Conservation (phyloP, 345 rosid genomes). For the Euphorbia peplus region DNA sequence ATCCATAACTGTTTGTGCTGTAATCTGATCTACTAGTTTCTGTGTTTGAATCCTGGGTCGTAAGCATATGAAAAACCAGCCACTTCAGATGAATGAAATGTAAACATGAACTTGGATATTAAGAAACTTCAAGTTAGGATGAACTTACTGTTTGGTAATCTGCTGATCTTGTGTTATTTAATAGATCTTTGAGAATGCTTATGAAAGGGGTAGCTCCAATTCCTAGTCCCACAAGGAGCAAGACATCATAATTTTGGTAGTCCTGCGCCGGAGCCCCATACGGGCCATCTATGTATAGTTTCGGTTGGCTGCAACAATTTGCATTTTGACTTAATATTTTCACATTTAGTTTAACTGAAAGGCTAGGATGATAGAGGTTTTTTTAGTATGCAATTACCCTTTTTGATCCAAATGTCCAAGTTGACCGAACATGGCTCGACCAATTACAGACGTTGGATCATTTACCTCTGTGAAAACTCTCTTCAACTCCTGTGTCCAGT, state of each 20-base stretch:
- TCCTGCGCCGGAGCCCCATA: slow-evolving; percentile 98
- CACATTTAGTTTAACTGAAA: not conserved
- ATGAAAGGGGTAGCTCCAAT: slow-evolving; percentile 97
- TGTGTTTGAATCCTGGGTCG: slow-evolving; percentile 51
- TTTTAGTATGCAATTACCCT: slow-evolving; percentile 37
- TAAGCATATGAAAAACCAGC: slow-evolving; percentile 1
- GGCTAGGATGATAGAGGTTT: not conserved
- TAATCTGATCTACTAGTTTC: slow-evolving; percentile 63
- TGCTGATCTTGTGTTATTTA: slow-evolving; percentile 54
- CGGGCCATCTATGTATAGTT: slow-evolving; percentile 77
- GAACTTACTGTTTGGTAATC: slow-evolving; percentile 61
- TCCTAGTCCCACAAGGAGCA: slow-evolving; percentile 92
- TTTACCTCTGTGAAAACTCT: slow-evolving; percentile 54
- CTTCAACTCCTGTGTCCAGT: slow-evolving; percentile 88
- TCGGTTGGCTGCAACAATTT: slow-evolving; percentile 60
- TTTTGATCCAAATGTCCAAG: slow-evolving; percentile 33
- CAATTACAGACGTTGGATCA: slow-evolving; percentile 51
- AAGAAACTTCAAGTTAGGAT: not conserved
- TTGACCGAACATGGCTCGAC: slow-evolving; percentile 55
- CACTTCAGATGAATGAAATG: not conserved
- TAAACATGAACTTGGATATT: not conserved
- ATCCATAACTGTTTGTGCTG: slow-evolving; percentile 67
- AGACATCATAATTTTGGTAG: slow-evolving; percentile 79
- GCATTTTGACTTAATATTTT: slow-evolving; percentile 9
- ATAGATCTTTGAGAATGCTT: slow-evolving; percentile 85